Evolutionary conservation across 768 basidiomycete genomes (phyloP), one percentile per base, ranked within the genome.

Genomic region (Coprinopsis sp.): DNA sequence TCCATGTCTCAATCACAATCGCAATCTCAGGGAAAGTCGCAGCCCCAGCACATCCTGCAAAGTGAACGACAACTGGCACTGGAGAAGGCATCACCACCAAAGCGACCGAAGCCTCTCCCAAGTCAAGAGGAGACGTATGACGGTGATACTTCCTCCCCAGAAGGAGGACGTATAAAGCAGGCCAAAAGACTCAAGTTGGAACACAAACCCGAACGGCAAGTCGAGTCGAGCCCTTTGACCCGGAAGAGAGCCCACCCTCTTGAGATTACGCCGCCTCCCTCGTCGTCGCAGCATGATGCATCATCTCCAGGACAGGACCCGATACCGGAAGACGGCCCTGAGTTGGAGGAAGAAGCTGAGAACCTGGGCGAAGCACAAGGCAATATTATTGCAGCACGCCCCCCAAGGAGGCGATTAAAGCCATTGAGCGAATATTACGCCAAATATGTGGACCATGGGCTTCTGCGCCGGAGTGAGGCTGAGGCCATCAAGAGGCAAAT

Each of bases 1-100:
- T 80, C 77, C 1, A 60, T 53, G 24, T 66, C 67, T 2, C 68
- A 67, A 34, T 60, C 64, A 4, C 64, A 64, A 22, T 51, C 67
- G 3, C 69, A 67, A 44, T 59, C 63, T 18, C 66, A 66, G 27
- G 50, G 56, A 16, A 59, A 61, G 29, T 54, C 51, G 21, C 54
- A 54, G 25, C 46, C 33, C 18, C 18, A 21, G 42, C 22, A 40
- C 34, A 42, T 21, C n/a, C 12, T 37, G 40, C 39, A 31, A 42
- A 28, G 33, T 21, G 43, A 33, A 36, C 13, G 10, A 33, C 1
- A 33, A 27, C 33, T 4, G 16, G 25, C 14, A 25, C 12, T 4
- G 16, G 25, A 7, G 18, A 24, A 19, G 24, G 46, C 37, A 25
- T 25, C 22, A 43, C 22, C 23, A 40, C n/a, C 3, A 30, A 51